Conservation (phyloP, 1,284 basidiomycete genomes). For the Boletus sp. region DNA sequence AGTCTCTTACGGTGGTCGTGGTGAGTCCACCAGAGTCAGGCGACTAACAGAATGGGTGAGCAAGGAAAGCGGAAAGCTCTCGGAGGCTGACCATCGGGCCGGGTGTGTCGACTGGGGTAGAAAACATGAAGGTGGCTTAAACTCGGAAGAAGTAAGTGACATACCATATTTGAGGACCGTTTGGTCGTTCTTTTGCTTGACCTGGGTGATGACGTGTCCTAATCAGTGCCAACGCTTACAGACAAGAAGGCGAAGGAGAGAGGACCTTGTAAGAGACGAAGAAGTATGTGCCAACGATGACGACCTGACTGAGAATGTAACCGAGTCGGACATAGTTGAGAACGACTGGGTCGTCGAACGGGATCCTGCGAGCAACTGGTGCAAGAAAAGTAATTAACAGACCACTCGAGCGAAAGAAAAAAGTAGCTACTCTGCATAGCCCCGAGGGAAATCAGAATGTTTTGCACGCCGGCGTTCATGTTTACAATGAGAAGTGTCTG, state of each 20-base stretch:
- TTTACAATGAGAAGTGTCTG: slow-evolving; percentile 15
- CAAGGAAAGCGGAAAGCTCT: not conserved
- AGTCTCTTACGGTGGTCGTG: slow-evolving; percentile 92
- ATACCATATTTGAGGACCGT: slow-evolving; percentile 92
- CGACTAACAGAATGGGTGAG: slow-evolving; percentile 42
- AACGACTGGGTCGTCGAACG: slow-evolving; percentile 86
- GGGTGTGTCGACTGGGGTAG: slow-evolving; percentile 53
- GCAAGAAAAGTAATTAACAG: slow-evolving; percentile 2
- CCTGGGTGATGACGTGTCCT: slow-evolving; percentile 46
- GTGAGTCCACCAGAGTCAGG: slow-evolving; percentile 77
- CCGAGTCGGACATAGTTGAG: slow-evolving; percentile 82
- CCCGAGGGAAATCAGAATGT: slow-evolving; percentile 83
- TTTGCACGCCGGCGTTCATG: slow-evolving; percentile 60
- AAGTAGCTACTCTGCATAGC: slow-evolving; percentile 76
- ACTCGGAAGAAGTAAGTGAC: slow-evolving; percentile 25
- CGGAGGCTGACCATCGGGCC: slow-evolving; percentile 54
- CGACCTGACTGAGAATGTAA: slow-evolving; percentile 74
- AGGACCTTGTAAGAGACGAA: slow-evolving; percentile 65
- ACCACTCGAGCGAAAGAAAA: not conserved
- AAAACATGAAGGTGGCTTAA: not conserved
- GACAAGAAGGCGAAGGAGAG: slow-evolving; percentile 23
- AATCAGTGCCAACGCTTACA: not conserved
- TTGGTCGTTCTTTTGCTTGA: slow-evolving; percentile 94
- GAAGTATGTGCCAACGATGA: slow-evolving; percentile 76
- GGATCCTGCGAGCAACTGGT: slow-evolving; percentile 84